A percentile compares a stretch with the other conserved stretches of the same genome.
Conservation (phyloP, 2,329 filamentous ascomycete genomes). For the Ramichloridium luteum region DNA sequence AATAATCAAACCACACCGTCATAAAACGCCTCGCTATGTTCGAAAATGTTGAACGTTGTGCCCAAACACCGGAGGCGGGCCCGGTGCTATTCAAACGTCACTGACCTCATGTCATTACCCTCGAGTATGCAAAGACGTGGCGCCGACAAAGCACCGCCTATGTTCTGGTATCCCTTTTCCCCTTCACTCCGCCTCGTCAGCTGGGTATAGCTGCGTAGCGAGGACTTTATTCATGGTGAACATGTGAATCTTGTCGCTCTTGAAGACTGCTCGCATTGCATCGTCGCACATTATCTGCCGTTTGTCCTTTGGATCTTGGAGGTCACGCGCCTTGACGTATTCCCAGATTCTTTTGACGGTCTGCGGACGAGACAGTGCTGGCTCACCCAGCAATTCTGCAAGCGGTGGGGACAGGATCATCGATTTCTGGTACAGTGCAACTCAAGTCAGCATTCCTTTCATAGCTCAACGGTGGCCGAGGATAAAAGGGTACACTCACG, state of each 20-base stretch:
- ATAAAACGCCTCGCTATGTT: too few relatives aligned
- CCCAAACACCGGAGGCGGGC: too few relatives aligned
- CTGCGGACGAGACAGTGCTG: slow-evolving; percentile 79
- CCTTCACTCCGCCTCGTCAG: slow-evolving; percentile 54
- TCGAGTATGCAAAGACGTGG: too few relatives aligned
- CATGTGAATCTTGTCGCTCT: slow-evolving; percentile 86
- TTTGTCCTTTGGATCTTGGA: slow-evolving; percentile 85
- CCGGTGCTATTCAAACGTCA: too few relatives aligned
- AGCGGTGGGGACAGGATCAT: slow-evolving; percentile 62
- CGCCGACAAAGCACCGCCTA: too few relatives aligned
- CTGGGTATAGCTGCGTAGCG: slow-evolving; percentile 74
- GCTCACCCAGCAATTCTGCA: slow-evolving; percentile 56
- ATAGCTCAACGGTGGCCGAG: not conserved
- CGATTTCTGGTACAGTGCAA: slow-evolving; percentile 44
- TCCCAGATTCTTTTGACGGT: slow-evolving; percentile 95
- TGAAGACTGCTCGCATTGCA: slow-evolving; percentile 82
- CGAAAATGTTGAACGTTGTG: too few relatives aligned
- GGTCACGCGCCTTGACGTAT: slow-evolving; percentile 76
- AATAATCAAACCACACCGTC: too few relatives aligned
- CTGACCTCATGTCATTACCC: too few relatives aligned
- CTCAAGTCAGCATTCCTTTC: slow-evolving; percentile 8
- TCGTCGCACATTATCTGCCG: slow-evolving; percentile 91
- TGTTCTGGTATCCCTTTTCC: too few relatives aligned
- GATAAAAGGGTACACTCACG: slow-evolving; percentile 41
- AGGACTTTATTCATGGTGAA: slow-evolving; percentile 99